phyloP scores from a whole-genome alignment of 176 grass and related monocot genomes.

The Raddia distichophylla region DNA sequence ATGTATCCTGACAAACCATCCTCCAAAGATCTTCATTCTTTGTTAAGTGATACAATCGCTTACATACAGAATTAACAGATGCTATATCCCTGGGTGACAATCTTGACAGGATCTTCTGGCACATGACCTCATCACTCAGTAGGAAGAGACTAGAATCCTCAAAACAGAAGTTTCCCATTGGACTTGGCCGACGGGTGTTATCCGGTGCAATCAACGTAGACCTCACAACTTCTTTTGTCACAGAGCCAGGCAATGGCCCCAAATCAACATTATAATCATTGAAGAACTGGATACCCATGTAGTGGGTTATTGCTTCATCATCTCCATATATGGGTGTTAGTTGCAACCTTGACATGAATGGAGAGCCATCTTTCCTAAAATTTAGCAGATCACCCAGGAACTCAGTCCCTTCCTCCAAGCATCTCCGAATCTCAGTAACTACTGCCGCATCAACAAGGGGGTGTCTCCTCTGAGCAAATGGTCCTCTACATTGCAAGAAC shows the following conservation, averaged over 20 bases:
- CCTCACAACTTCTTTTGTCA: conserved; percentile 48
- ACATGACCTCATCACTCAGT: conserved; percentile 83
- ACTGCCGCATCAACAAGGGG: conserved; percentile 80
- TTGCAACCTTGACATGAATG: conserved; percentile 67
- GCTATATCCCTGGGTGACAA: conserved; percentile 87
- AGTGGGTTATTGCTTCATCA: conserved; percentile 78
- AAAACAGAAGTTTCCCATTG: conserved; percentile 48
- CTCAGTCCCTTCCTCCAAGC: conserved; percentile 69
- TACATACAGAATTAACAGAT: conserved; percentile 87
- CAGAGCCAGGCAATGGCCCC: conserved; percentile 45
- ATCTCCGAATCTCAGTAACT: conserved; percentile 75
- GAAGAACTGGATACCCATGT: conserved; percentile 94
- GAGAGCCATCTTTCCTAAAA: conserved; percentile 92
- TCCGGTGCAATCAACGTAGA: conserved; percentile 40
- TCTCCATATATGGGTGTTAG: conserved; percentile 83
- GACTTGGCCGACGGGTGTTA: conserved; percentile 35
- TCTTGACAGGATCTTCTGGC: conserved; percentile 79
- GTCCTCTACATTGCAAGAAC: conserved; percentile 90
- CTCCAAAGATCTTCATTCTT: conserved; percentile 95
- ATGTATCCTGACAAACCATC: conserved; percentile 98
- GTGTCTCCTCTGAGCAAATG: conserved; percentile 78
- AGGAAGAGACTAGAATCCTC: conserved; percentile 74
- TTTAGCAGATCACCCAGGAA: conserved; percentile 92
- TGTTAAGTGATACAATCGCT: conserved; percentile 66
- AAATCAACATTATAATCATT: conserved; percentile 64